Percentiles rank a stretch among this genome's conserved stretches.
Evolutionary conservation across 108 stramenopile genomes (phyloP).

Genomic region (Craspedostauros australis): DNA sequence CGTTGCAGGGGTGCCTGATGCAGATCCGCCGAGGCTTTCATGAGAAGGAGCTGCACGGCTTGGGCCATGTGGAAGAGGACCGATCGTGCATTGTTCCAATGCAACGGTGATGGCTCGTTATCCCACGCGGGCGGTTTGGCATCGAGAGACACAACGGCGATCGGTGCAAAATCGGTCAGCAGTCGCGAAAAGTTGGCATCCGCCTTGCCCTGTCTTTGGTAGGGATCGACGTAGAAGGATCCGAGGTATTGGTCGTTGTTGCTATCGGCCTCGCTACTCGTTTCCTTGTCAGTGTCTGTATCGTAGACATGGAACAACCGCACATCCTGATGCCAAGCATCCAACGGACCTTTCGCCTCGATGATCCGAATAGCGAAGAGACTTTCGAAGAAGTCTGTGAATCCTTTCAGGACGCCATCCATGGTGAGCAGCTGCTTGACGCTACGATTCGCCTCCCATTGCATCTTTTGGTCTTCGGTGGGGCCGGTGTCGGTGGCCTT

Average conservation of each 20-base stretch:
- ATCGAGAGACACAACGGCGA: conserved; percentile 5
- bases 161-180: conserved; percentile 2
- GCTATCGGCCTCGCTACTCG: too few species aligned
- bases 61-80: conserved; percentile 10
- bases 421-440: conserved; percentile 7
- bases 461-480: background rate
- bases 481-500: background rate
- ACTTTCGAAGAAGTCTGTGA: conserved; percentile 11
- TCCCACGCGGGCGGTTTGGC: conserved; percentile 14
- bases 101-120: conserved; percentile 4
- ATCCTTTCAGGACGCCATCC: conserved; percentile 10
- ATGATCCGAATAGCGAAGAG: conserved; percentile 8
- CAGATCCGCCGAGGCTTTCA: background rate
- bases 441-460: conserved; percentile 3
- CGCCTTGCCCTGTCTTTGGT: too few species aligned
- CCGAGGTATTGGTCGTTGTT: background rate
- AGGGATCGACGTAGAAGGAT: conserved; percentile 15
- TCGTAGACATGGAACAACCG: conserved; percentile 9
- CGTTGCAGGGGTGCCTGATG: too few species aligned
- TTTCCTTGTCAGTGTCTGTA: conserved; percentile 4
- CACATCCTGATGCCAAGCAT: conserved; percentile 18
- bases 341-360: background rate
- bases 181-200: too few species aligned
- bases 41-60: conserved; percentile 6
- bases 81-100: background rate